Conservation (phyloP, 116 monocot species). For the Zostera marina region DNA sequence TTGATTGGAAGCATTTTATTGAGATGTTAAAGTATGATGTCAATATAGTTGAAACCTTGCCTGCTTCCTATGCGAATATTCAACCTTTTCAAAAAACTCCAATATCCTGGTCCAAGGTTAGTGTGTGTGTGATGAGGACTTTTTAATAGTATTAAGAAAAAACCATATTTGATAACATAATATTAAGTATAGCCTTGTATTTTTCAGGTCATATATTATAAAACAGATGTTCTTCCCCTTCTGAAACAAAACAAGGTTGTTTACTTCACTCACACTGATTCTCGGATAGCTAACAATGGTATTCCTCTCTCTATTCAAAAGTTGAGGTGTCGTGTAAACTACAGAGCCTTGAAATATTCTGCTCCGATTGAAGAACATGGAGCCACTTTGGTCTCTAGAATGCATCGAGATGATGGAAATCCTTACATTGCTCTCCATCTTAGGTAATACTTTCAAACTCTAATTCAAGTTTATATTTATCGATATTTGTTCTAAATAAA, state of each 20-base stretch:
- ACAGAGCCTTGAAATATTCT: constrained; percentile 41
- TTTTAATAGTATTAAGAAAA: background rate
- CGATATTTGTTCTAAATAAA: background rate
- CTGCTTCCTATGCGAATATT: constrained; percentile 26
- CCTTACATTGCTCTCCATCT: constrained; percentile 73
- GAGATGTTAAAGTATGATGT: constrained; percentile 70
- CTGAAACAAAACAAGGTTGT: constrained; percentile 46
- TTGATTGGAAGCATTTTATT: constrained; percentile 72
- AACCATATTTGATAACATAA: background rate
- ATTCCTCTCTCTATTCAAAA: constrained; percentile 45
- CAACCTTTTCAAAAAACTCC: constrained; percentile 64
- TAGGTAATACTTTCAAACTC: constrained; percentile 21
- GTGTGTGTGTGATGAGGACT: too few species aligned
- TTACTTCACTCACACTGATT: constrained; percentile 43
- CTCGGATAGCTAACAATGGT: constrained; percentile 47
- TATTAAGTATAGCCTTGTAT: background rate
- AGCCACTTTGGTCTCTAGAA: constrained; percentile 25
- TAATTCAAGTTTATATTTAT: background rate
- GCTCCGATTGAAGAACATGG: constrained; percentile 47
- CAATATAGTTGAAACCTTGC: constrained; percentile 57
- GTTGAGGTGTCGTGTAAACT: constrained; percentile 63
- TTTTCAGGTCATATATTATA: constrained; percentile 42
- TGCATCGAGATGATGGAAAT: constrained; percentile 23
- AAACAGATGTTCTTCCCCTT: constrained; percentile 8
- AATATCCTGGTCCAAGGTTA: constrained; percentile 93